These are phyloP conservation scores for Neofusicoccum sp. DNA, from an alignment of 2,329 filamentous ascomycete species.

Conservation along the genomic window DNA sequence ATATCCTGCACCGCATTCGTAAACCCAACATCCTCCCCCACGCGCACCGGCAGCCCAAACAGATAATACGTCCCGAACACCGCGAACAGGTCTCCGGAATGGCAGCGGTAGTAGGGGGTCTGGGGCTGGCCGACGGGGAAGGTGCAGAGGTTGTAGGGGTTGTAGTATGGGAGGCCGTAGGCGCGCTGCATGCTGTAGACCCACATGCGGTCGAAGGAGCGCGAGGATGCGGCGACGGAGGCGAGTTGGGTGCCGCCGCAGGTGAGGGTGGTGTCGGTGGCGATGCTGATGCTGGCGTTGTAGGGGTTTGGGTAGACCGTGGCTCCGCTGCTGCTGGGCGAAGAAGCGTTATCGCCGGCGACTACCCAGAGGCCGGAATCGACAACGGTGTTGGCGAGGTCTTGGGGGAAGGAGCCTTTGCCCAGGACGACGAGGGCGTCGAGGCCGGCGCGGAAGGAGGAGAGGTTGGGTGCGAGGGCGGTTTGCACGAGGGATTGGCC, in stretches of 20 bases:
- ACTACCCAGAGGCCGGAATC: not conserved
- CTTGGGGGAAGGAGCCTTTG: not conserved
- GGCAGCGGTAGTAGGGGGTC: slow-evolving; percentile 8
- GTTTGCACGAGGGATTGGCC: not conserved
- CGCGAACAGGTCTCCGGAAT: slow-evolving; percentile 1
- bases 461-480: not conserved
- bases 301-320: not conserved
- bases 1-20: slow-evolving; percentile 11
- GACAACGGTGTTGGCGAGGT: not conserved
- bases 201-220: not conserved
- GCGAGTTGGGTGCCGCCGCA: slow-evolving; percentile 3
- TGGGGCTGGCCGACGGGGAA: slow-evolving; percentile 1
- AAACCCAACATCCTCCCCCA: not conserved
- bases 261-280: not conserved
- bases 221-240: not conserved
- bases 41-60: not conserved
- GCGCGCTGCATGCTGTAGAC: slow-evolving; percentile 6
- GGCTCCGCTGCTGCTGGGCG: not conserved
- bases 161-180: slow-evolving; percentile 2
- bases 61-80: slow-evolving; percentile 1
- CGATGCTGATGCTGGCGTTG: not conserved
- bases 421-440: not conserved
- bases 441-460: not conserved
- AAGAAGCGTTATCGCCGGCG: no score
- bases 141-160: not conserved